Conservation (phyloP, 106 monocot species). For the Phalaenopsis aphrodite region DNA sequence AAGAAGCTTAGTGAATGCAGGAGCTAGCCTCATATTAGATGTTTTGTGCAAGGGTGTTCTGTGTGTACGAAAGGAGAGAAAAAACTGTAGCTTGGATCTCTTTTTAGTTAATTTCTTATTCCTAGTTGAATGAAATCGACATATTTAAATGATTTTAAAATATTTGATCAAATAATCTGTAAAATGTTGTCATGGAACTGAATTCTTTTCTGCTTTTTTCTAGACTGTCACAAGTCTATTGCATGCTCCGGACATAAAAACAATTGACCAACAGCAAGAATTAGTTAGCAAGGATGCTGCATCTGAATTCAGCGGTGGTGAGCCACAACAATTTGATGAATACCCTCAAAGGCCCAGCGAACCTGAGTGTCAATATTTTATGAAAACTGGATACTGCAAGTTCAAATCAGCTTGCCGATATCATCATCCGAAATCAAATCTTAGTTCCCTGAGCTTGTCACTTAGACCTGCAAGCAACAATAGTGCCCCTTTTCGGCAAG, state of each 20-base stretch:
- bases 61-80: background rate
- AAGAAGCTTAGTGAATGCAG: no score
- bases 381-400: background rate
- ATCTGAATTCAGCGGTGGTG: background rate
- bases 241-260: background rate
- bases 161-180: background rate
- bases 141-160: background rate
- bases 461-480: conserved; percentile 27
- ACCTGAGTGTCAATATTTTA: conserved; percentile 1
- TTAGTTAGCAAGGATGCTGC: background rate
- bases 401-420: background rate
- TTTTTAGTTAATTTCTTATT: background rate
- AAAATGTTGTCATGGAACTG: background rate
- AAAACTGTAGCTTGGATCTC: background rate
- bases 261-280: background rate
- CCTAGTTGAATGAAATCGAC: background rate
- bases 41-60: background rate
- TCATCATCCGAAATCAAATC: background rate
- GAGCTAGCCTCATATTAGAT: no score
- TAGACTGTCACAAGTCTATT: background rate
- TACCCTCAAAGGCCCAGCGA: background rate
- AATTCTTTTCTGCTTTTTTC: background rate
- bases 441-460: background rate
- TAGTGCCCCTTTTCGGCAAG: conserved; percentile 12
- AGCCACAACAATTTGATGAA: background rate